Base-by-base conservation (phyloP, 164 flowering plant species). In the Annona cherimola region DNA sequence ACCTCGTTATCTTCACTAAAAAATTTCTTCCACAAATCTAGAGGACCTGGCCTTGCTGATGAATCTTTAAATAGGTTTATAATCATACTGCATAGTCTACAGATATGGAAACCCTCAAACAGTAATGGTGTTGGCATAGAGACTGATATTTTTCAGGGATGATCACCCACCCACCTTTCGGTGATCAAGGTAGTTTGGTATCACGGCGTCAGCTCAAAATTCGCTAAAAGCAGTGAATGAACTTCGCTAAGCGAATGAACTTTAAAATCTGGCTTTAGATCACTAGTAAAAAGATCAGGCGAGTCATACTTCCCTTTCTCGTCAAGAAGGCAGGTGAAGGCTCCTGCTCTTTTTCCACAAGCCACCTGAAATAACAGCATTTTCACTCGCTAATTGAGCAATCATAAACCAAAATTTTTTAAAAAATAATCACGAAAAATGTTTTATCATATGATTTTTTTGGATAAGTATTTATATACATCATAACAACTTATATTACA, bases 261-360 rank as follows among this genome's bases (percentile, higher is more conserved):
- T 76, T 84, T 89, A 83, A 89, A 92, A 83, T 95, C 91, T 26
- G 99, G 99, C 68, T 86, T 75, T 54, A 73, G 67, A 55, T 86
- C 89, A 70, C 82, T 80, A 65, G 73, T 54, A 2, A 74, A 82
- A 81, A 75, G 88, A 16, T 88, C 83, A 9, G 89, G 76, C 62
- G 89, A 69, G 66, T 73, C 81, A 59, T 90, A 95, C 77, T 86
- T 86, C 70, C 99, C 98, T 39, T 83, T 84, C 80, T 91, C 91
- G 81, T 95, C 99, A 73, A 95, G 96, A 83, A 95, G 84, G 80
- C 97, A 91, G 45, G 96, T 83, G 70, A 83, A 82, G 4, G 99
- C 88, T 71, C 98, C 98, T 9, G 99, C 99, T 76, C 84, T 75
- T 79, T 86, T 90, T 43, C 98, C 99, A 83, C 98, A 91, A 75